These are phyloP conservation scores for Gypsophila paniculata DNA, from an alignment of 179 eudicot genomes.

Conservation along the genomic window DNA sequence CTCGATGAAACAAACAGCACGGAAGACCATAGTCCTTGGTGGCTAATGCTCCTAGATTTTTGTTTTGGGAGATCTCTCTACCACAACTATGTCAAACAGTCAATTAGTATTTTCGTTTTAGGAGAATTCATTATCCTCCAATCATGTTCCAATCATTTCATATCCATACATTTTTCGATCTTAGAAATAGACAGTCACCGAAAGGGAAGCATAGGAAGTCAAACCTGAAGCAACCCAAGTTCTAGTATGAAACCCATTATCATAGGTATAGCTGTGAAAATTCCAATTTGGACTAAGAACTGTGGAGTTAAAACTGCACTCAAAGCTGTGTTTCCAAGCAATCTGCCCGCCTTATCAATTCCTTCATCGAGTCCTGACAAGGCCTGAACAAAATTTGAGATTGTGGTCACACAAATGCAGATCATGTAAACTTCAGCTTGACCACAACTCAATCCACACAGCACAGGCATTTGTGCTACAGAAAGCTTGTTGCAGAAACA, in stretches of 20 bases:
- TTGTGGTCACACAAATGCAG: not conserved
- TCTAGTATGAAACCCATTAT: slow-evolving; percentile 94
- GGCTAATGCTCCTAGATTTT: not conserved
- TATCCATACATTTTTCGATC: not conserved
- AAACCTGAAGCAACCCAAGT: slow-evolving; percentile 74
- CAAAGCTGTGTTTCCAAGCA: slow-evolving; percentile 64
- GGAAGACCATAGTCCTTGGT: no score
- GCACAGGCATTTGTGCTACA: not conserved
- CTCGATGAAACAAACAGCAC: not conserved
- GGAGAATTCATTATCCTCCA: not conserved
- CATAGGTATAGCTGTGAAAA: slow-evolving; percentile 97
- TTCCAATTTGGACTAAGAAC: slow-evolving; percentile 92
- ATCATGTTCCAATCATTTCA: not conserved
- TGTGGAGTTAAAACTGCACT: slow-evolving; percentile 94
- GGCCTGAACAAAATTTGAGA: slow-evolving; percentile 44
- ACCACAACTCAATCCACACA: not conserved
- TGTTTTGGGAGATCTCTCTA: not conserved
- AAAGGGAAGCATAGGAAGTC: slow-evolving; percentile 21
- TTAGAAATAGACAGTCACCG: no score
- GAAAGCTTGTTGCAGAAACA: not conserved
- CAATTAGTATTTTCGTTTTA: not conserved
- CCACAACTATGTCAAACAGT: not conserved
- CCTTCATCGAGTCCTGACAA: slow-evolving; percentile 88
- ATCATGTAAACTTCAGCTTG: not conserved
- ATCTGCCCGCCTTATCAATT: slow-evolving; percentile 44